Percentiles rank a stretch among this genome's conserved stretches.
Conservation (phyloP, 768 basidiomycete genomes). For the Lepiota venenata region DNA sequence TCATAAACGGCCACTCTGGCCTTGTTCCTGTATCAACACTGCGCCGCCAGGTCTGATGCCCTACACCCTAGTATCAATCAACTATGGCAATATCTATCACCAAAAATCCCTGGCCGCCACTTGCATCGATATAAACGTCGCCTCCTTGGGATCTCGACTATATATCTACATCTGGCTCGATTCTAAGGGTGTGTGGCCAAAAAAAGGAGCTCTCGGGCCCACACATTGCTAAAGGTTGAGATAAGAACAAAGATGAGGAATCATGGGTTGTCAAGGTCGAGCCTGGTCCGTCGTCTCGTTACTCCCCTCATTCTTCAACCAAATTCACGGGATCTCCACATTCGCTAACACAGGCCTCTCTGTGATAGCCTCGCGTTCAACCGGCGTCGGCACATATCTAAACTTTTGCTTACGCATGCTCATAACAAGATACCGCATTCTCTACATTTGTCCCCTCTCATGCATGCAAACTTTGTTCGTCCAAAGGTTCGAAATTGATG, state of each 20-base stretch:
- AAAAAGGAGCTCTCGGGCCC: conserved; percentile 49
- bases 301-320: too few relatives aligned
- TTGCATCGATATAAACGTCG: conserved; percentile 97
- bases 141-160: conserved; percentile 91
- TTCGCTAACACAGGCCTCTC: conserved; percentile 80
- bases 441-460: too few relatives aligned
- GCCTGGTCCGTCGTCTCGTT: conserved; percentile 65
- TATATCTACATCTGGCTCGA: conserved; percentile 98
- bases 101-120: conserved; percentile 75
- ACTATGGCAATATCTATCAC: conserved; percentile 73
- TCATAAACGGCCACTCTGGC: too few relatives aligned
- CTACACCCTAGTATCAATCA: too few relatives aligned
- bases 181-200: conserved; percentile 50
- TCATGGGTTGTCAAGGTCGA: conserved; percentile 92
- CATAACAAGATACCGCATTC: conserved; percentile 82
- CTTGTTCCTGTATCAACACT: background rate
- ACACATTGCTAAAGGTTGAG: conserved; percentile 78
- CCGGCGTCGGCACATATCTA: conserved; percentile 67
- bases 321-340: background rate
- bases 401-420: conserved; percentile 83
- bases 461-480: too few relatives aligned
- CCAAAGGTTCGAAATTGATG: conserved; percentile 77
- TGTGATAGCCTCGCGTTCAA: conserved; percentile 64
- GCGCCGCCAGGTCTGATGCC: too few relatives aligned
- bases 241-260: conserved; percentile 83